Percentiles rank a stretch among this genome's conserved stretches.
Conservation (phyloP, 805 yeast genomes). For the Wickerhamiella musiphila region DNA sequence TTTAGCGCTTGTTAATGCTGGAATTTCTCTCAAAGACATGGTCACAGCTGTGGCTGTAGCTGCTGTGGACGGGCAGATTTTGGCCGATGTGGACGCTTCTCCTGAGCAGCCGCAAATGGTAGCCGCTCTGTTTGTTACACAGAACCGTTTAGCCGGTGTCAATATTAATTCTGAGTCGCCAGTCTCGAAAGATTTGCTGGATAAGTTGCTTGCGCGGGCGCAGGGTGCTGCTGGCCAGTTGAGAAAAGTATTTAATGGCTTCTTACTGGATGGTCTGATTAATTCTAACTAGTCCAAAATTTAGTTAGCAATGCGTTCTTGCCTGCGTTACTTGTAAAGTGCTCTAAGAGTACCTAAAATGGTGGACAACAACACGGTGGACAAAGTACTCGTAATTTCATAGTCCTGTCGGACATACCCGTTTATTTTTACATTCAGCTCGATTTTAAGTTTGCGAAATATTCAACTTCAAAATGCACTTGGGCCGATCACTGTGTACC, state of each 20-base stretch:
- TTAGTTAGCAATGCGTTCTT: no score
- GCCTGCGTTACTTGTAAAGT: no score
- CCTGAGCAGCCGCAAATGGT: conserved; percentile 10
- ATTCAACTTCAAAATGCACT: no score
- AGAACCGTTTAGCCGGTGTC: conserved; percentile 11
- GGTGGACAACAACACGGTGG: no score
- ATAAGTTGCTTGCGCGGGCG: conserved; percentile 9
- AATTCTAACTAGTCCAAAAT: no score
- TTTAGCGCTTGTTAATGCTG: conserved; percentile 69
- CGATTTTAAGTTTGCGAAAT: no score
- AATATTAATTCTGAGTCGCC: conserved; percentile 9
- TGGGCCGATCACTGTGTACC: no score
- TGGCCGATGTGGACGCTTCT: conserved; percentile 9
- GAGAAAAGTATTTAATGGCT: conserved; percentile 12
- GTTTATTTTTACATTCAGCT: no score
- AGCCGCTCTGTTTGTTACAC: conserved; percentile 10
- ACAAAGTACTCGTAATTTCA: no score
- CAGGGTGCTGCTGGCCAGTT: conserved; percentile 9
- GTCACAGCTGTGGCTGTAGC: conserved; percentile 31
- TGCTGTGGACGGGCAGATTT: conserved; percentile 4
- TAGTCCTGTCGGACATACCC: no score
- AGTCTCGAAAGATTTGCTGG: conserved; percentile 7
- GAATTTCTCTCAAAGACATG: conserved; percentile 61
- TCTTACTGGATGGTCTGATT: conserved; percentile 15
- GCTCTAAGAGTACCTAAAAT: no score